phyloP scores from a whole-genome alignment of 2,329 filamentous ascomycete genomes.

The Amylocarpus encephaloides region DNA sequence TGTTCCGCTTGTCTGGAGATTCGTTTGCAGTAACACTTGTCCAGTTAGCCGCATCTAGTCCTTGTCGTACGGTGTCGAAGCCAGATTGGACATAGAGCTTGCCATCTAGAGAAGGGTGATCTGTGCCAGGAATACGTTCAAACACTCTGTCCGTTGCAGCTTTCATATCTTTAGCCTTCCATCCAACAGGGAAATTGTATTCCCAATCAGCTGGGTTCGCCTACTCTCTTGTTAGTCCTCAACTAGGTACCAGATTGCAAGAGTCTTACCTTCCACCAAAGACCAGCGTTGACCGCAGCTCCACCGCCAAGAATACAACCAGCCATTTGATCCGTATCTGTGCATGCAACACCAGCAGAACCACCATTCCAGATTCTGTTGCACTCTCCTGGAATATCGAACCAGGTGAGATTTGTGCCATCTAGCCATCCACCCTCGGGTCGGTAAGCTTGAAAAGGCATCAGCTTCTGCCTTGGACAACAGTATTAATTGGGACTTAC shows the following conservation, averaged over 20 bases:
- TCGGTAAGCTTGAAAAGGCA: constrained; percentile 17
- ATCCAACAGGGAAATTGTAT: constrained; percentile 64
- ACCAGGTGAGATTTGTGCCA: constrained; percentile 58
- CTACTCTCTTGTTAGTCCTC: constrained; percentile 26
- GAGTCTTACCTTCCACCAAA: constrained; percentile 54
- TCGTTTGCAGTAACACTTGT: constrained; percentile 53
- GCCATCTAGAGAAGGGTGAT: constrained; percentile 58
- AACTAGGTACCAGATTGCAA: neutral
- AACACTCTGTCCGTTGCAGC: constrained; percentile 57
- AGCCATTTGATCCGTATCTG: constrained; percentile 66
- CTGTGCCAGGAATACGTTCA: constrained; percentile 63
- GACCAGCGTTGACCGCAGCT: constrained; percentile 52
- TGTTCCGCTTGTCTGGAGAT: constrained; percentile 55
- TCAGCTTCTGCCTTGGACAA: constrained; percentile 3
- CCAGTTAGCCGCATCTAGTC: constrained; percentile 57
- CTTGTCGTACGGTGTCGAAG: constrained; percentile 55
- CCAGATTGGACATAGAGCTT: constrained; percentile 61
- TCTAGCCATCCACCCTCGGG: constrained; percentile 48
- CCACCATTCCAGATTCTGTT: constrained; percentile 51
- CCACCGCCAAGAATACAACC: constrained; percentile 63
- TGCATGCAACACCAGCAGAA: constrained; percentile 48
- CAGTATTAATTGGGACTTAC: constrained; percentile 18
- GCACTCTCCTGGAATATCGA: constrained; percentile 65
- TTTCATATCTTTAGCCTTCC: constrained; percentile 59
- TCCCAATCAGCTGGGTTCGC: constrained; percentile 63